A percentile compares a stretch with the other conserved stretches of the same genome.
Evolutionary conservation across 1,139 yeast species (phyloP).

Genomic region (Hyphopichia khmerensis): DNA sequence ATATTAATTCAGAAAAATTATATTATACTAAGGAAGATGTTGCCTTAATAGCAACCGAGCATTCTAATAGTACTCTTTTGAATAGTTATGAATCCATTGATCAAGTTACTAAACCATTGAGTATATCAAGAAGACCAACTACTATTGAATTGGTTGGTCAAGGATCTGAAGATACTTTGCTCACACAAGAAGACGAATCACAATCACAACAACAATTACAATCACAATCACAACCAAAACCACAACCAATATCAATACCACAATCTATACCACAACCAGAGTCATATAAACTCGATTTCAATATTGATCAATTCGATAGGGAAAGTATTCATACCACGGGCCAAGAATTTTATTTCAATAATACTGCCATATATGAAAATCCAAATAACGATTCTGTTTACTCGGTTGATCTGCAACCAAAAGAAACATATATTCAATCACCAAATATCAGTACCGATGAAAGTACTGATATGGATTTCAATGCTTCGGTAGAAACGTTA

Average conservation of each 20-base stretch:
- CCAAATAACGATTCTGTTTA: slow-evolving; percentile 10
- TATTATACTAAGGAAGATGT: slow-evolving; percentile 38
- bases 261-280: background rate
- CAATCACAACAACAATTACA: too few relatives aligned
- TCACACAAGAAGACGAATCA: background rate
- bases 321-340: slow-evolving; percentile 2
- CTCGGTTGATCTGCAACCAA: slow-evolving; percentile 12
- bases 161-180: slow-evolving; percentile 1
- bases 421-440: slow-evolving; percentile 7
- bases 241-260: too few relatives aligned
- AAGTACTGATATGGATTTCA: slow-evolving; percentile 11
- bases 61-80: slow-evolving; percentile 29
- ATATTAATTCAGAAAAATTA: slow-evolving; percentile 19
- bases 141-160: background rate
- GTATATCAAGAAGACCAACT: slow-evolving; percentile 19
- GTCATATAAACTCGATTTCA: background rate
- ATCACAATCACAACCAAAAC: too few relatives aligned
- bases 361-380: background rate
- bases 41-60: slow-evolving; percentile 19
- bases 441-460: slow-evolving; percentile 10
- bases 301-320: background rate
- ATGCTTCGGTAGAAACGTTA: slow-evolving; percentile 20
- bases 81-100: slow-evolving; percentile 11
- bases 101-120: slow-evolving; percentile 23
- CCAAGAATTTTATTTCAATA: slow-evolving; percentile 1